Percentiles rank a stretch among this genome's conserved stretches.
Conservation (phyloP, 73 alveolate species). For the Stentor coeruleus region DNA sequence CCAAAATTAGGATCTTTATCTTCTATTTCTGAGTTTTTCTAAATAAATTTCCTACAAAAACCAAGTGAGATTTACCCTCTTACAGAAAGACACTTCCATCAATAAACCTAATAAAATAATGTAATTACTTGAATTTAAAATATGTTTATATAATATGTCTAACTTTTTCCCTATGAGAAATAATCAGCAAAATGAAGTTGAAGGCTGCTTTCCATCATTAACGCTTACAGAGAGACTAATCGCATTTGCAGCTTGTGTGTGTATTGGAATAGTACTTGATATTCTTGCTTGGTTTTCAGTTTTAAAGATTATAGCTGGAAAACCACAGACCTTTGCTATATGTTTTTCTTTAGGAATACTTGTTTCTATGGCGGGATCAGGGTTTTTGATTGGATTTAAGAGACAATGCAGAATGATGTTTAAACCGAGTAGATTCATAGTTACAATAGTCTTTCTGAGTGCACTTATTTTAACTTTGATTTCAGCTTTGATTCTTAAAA, state of each 20-base stretch:
- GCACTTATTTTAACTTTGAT: slow-evolving; percentile 2
- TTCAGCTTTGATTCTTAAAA: slow-evolving; percentile 15
- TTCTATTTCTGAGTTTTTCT: background rate
- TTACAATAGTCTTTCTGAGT: background rate
- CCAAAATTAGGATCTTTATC: background rate
- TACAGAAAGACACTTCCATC: background rate
- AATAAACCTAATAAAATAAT: background rate
- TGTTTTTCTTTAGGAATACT: slow-evolving; percentile 1
- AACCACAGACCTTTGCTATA: slow-evolving; percentile 15
- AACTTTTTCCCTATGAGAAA: too few relatives aligned
- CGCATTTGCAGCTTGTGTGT: background rate
- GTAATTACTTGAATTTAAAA: too few relatives aligned
- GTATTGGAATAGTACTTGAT: background rate
- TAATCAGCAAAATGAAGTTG: background rate
- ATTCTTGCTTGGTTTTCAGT: slow-evolving; percentile 16
- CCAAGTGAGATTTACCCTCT: background rate
- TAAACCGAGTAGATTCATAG: background rate
- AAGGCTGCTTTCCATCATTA: too few relatives aligned
- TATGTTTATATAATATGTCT: too few relatives aligned
- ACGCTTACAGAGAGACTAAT: background rate
- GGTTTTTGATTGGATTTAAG: slow-evolving; percentile 10
- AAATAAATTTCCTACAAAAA: background rate
- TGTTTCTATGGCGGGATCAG: slow-evolving; percentile 23
- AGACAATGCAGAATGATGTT: slow-evolving; percentile 1
- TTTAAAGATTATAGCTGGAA: background rate